Base-by-base conservation (phyloP, 768 basidiomycete genomes). In the Lactarius psammicola region DNA sequence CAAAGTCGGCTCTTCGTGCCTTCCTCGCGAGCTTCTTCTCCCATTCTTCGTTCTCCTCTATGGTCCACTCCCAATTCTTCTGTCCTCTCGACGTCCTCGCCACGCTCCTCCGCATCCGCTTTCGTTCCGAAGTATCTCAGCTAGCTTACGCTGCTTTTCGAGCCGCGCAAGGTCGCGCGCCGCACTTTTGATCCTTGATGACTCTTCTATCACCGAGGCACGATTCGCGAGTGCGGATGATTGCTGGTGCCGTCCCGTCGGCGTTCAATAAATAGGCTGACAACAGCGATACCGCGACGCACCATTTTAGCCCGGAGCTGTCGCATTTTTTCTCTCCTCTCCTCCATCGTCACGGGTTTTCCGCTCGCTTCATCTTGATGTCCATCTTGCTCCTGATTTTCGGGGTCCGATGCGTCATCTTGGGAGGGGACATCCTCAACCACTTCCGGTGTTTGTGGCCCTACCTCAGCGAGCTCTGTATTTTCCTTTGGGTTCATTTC, bases 1-100 rank as follows among this genome's bases (percentile, higher is more conserved):
- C 88, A 69, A 87, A 93, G 76, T 96, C 92, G 10, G 88, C 92
- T 75, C 92, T 82, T 75, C 94, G 82, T 68, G 84, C 85, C 77
- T 95, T 98, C 72, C 88, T 79, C 30, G 87, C 88, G 70, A 85
- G 75, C 75, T 95, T 94, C 81, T 90, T 91, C 79, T 97, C 95
- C 97, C 97, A 99, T 63, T 87, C 82, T 67, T 98, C 94, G 73
- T 95, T 96, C 77, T 98, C 94, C 78, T 98, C 94, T 64, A 97
- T 87, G 31, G 91, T 91, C 80, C 91, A 95, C 71, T 94, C 92
- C 94, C 94, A 98, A 72, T 94, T 94, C 83, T 92, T 94, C 73
- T 85, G 84, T n/a, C 67, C 95, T 79, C 75, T 96, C 93, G 7
- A 93, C 80, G 74, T 98, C 95, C 75, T 94, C 93, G n/a, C 95